A percentile compares a stretch with the other conserved stretches of the same genome.
Conservation (phyloP, 495 filamentous ascomycete species). For the Aspergillus steynii region DNA sequence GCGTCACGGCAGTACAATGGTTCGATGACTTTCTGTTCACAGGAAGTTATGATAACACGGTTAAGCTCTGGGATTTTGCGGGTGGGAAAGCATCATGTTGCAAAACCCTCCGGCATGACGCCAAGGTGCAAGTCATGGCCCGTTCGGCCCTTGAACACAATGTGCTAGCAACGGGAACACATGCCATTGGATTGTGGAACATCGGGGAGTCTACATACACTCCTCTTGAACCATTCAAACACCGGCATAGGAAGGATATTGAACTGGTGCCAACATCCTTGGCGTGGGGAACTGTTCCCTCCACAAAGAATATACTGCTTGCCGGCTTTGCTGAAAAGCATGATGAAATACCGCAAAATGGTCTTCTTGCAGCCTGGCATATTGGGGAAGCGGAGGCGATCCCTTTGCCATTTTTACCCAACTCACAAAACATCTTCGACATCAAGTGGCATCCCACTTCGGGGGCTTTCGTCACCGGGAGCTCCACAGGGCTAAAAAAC, state of each 20-base stretch:
- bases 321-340: conserved; percentile 73
- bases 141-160: conserved; percentile 44
- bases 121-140: conserved; percentile 70
- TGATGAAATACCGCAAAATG: conserved; percentile 54
- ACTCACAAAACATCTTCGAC: conserved; percentile 76
- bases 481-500: conserved; percentile 35
- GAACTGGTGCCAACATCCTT: conserved; percentile 65
- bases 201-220: conserved; percentile 16
- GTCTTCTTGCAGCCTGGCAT: conserved; percentile 76
- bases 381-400: conserved; percentile 48
- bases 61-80: conserved; percentile 70
- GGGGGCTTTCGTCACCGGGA: conserved; percentile 60
- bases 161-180: conserved; percentile 53
- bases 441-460: conserved; percentile 72
- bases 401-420: conserved; percentile 44
- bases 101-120: conserved; percentile 61
- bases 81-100: conserved; percentile 33
- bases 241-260: conserved; percentile 48
- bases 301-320: conserved; percentile 60
- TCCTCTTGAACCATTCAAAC: conserved; percentile 17
- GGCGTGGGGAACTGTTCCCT: conserved; percentile 62
- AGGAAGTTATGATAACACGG: conserved; percentile 75
- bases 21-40: conserved; percentile 67
- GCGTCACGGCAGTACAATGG: conserved; percentile 75
- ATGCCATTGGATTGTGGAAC: conserved; percentile 36